Evolutionary conservation across 2,329 filamentous ascomycete genomes (phyloP).

Genomic region (Diaporthe capsici): DNA sequence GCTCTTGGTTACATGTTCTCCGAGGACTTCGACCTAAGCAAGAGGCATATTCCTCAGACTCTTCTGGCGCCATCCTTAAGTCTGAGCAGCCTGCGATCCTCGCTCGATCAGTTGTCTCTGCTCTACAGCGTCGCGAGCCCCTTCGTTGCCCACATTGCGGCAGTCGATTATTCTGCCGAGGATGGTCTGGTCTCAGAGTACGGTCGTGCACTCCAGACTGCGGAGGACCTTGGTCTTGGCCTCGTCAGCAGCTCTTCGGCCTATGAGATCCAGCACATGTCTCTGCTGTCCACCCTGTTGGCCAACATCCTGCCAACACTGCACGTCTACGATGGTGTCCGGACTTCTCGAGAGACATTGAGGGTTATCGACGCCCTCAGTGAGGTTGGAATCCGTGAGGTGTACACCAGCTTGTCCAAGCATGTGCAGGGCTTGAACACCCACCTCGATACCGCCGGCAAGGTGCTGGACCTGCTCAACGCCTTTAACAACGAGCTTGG

Average conservation of each 20-base stretch:
- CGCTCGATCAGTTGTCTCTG: conserved; percentile 91
- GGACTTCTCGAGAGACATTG: conserved; percentile 79
- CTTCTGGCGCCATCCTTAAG: conserved; percentile 89
- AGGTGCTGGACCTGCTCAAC: conserved; percentile 77
- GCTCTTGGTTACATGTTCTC: conserved; percentile 98
- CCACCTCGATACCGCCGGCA: conserved; percentile 80
- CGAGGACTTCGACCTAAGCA: conserved; percentile 92
- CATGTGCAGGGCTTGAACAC: conserved; percentile 72
- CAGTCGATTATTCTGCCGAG: conserved; percentile 82
- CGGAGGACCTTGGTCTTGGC: conserved; percentile 91
- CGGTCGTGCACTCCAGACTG: conserved; percentile 80
- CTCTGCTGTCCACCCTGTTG: conserved; percentile 80
- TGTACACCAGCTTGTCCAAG: conserved; percentile 76
- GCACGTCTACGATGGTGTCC: conserved; percentile 84
- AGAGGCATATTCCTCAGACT: conserved; percentile 91
- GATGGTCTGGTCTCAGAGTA: conserved; percentile 90
- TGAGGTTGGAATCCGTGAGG: conserved; percentile 71
- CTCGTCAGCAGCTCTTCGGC: conserved; percentile 88
- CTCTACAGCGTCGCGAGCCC: conserved; percentile 94
- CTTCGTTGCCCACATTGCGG: conserved; percentile 92
- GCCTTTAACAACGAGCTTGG: conserved; percentile 92
- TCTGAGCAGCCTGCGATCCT: conserved; percentile 83
- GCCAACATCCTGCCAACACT: conserved; percentile 81
- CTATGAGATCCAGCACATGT: conserved; percentile 94
- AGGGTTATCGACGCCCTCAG: conserved; percentile 80